Percentiles rank a stretch among this genome's conserved stretches.
Conservation (phyloP, 139 green algal genomes). For the Microglena sp. region DNA sequence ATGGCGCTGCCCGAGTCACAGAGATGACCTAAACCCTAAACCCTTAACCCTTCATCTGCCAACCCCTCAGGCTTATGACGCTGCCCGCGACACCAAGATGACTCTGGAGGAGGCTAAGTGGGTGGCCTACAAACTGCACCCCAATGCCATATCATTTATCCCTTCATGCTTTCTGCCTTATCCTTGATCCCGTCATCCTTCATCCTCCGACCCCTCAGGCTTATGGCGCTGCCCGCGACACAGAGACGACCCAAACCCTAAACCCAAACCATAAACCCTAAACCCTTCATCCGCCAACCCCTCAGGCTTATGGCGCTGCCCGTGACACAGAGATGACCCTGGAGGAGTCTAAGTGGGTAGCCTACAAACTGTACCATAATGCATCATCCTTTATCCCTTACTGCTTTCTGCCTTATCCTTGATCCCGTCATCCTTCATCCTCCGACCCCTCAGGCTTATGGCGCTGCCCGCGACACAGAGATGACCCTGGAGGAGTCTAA, state of each 20-base stretch:
- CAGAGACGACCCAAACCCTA: conserved; percentile 48
- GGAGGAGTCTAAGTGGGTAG: conserved; percentile 48
- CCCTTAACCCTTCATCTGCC: neutral
- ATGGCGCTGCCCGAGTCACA: too few species aligned
- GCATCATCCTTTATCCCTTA: too few species aligned
- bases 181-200: neutral
- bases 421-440: conserved; percentile 1
- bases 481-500: conserved; percentile 55
- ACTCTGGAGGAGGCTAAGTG: conserved; percentile 50
- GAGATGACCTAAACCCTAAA: too few species aligned
- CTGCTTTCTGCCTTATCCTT: neutral
- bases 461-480: conserved; percentile 44
- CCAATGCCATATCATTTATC: too few species aligned
- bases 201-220: conserved; percentile 34
- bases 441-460: conserved; percentile 42
- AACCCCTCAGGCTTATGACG: conserved; percentile 36
- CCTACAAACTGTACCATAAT: conserved; percentile 40
- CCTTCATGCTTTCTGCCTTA: neutral
- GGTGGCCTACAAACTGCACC: conserved; percentile 41
- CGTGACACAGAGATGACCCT: conserved; percentile 50
- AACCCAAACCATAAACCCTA: too few species aligned
- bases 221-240: conserved; percentile 46
- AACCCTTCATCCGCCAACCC: too few species aligned
- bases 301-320: conserved; percentile 47
- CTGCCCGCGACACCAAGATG: conserved; percentile 50